Conservation (phyloP, 805 yeast species). For the Pichia sporocuriosa region DNA sequence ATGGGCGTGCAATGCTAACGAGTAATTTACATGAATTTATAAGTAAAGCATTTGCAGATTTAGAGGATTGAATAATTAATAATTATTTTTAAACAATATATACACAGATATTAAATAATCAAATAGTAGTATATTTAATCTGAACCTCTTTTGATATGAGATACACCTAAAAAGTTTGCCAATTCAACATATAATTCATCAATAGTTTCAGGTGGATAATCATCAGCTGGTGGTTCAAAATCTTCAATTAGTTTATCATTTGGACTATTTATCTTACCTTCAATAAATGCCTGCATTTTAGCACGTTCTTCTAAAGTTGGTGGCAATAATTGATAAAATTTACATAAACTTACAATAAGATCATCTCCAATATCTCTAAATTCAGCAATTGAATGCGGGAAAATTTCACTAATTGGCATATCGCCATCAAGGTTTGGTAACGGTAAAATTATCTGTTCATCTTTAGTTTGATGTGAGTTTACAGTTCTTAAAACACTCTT, state of each 20-base stretch:
- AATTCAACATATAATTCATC: constrained; percentile 54
- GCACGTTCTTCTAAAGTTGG: constrained; percentile 50
- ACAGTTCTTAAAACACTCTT: constrained; percentile 64
- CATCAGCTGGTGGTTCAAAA: constrained; percentile 25
- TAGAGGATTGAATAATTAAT: constrained; percentile 7
- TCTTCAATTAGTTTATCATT: constrained; percentile 24
- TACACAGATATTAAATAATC: not conserved
- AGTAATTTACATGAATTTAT: constrained; percentile 68
- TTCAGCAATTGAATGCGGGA: constrained; percentile 53
- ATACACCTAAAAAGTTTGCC: constrained; percentile 57
- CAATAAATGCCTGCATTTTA: constrained; percentile 43
- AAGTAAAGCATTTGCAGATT: constrained; percentile 46
- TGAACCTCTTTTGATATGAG: constrained; percentile 12
- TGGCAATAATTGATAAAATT: constrained; percentile 74
- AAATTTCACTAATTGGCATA: constrained; percentile 43
- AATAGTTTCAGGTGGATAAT: constrained; percentile 41
- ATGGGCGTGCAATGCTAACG: constrained; percentile 80
- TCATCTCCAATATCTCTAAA: constrained; percentile 42
- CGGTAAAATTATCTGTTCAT: constrained; percentile 50
- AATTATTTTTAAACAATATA: not conserved
- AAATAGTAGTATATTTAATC: not conserved
- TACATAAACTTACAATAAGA: constrained; percentile 47
- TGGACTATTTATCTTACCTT: constrained; percentile 40
- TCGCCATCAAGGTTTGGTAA: constrained; percentile 78
- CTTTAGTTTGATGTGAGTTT: constrained; percentile 45